Conservation (phyloP, 306 rosid species). For the Hippophae tibetana region DNA sequence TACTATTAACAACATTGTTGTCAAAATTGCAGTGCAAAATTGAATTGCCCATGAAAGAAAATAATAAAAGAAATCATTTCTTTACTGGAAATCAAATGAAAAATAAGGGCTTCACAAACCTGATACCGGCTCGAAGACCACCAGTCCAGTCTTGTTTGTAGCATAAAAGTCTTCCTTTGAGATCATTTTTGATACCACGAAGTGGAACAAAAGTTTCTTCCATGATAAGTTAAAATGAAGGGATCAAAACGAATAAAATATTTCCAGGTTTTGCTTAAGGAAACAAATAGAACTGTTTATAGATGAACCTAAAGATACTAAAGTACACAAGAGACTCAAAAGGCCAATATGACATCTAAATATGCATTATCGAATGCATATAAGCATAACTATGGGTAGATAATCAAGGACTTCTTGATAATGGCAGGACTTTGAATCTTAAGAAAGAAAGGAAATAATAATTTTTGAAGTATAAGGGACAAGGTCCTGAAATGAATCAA, state of each 20-base stretch:
- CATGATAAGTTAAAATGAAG: constrained; percentile 34
- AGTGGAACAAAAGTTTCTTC: constrained; percentile 96
- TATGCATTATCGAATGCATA: constrained; percentile 21
- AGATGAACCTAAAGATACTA: constrained; percentile 22
- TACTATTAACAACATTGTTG: constrained; percentile 2
- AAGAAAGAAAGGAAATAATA: constrained; percentile 27
- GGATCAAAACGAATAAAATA: constrained; percentile 15
- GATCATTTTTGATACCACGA: constrained; percentile 85
- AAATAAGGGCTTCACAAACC: constrained; percentile 39
- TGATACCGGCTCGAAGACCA: constrained; percentile 62
- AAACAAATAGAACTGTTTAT: constrained; percentile 9
- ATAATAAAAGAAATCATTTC: too few relatives aligned
- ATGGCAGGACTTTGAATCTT: constrained; percentile 18
- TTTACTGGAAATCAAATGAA: background rate
- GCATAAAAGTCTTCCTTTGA: constrained; percentile 72
- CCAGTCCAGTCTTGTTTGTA: constrained; percentile 92
- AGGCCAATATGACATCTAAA: constrained; percentile 38
- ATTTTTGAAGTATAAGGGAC: constrained; percentile 22
- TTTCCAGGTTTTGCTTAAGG: constrained; percentile 22
- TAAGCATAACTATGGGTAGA: constrained; percentile 32
- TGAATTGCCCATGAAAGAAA: constrained; percentile 8
- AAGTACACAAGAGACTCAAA: constrained; percentile 34
- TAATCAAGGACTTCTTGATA: constrained; percentile 30
- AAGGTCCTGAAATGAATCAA: constrained; percentile 36
- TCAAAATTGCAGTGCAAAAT: constrained; percentile 1